phyloP scores from a whole-genome alignment of 768 basidiomycete species.

The Strobilomyces dryophilus region DNA sequence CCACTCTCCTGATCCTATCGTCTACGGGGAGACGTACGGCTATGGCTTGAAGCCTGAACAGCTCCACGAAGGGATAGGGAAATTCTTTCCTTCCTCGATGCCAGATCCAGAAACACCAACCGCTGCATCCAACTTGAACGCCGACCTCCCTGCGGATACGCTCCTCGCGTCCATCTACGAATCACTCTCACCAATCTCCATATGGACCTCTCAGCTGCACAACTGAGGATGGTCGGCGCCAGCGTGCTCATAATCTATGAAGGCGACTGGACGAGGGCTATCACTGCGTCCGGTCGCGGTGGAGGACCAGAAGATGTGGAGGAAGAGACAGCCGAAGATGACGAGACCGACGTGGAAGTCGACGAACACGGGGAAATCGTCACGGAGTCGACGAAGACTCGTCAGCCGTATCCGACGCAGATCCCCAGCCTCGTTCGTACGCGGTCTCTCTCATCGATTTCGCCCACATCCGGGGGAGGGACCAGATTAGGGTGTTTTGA shows the following conservation, averaged over 20 bases:
- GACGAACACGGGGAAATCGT: conserved; percentile 25
- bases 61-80: conserved; percentile 69
- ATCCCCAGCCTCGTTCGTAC: conserved; percentile 30
- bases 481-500: conserved; percentile 72
- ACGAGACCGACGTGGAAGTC: conserved; percentile 35
- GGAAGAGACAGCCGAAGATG: conserved; percentile 37
- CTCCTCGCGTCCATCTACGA: conserved; percentile 54
- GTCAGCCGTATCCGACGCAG: conserved; percentile 36
- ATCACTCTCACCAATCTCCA: conserved; percentile 51
- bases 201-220: conserved; percentile 44
- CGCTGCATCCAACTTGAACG: conserved; percentile 4
- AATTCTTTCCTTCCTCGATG: conserved; percentile 66
- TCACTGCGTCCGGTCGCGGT: conserved; percentile 34
- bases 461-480: conserved; percentile 81
- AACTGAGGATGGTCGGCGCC: conserved; percentile 78
- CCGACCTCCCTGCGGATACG: conserved; percentile 53
- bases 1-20: conserved; percentile 46
- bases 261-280: conserved; percentile 44
- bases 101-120: background rate
- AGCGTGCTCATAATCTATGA: conserved; percentile 84
- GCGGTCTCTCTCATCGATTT: conserved; percentile 89
- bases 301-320: conserved; percentile 24
- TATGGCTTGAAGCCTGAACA: conserved; percentile 65
- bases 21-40: conserved; percentile 74
- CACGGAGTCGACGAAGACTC: conserved; percentile 25